Evolutionary conservation across 1,284 basidiomycete genomes (phyloP).

Genomic region (Puccinia novopanici): DNA sequence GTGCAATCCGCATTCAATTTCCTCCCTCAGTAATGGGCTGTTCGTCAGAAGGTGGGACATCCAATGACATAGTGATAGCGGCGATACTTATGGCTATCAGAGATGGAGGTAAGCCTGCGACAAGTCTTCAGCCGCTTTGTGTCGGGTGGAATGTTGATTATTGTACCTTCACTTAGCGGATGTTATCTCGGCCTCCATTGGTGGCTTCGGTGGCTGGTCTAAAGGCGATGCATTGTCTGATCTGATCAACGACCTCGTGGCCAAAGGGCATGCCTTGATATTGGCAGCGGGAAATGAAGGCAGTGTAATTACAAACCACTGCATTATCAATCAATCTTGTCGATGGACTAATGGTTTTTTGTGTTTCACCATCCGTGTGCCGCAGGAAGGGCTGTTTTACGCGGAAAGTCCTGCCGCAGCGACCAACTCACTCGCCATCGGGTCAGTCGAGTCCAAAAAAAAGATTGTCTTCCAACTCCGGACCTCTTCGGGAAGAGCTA

Average conservation of each 20-base stretch:
- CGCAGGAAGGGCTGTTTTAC: conserved; percentile 16
- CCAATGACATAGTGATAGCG: conserved; percentile 32
- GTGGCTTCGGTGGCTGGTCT: conserved; percentile 37
- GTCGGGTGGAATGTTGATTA: neutral
- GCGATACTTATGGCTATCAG: conserved; percentile 29
- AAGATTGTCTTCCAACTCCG: neutral
- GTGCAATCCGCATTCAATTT: neutral
- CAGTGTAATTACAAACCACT: neutral
- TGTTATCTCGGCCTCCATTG: conserved; percentile 38
- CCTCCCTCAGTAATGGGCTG: conserved; percentile 15
- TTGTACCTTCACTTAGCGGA: conserved; percentile 27
- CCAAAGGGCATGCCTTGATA: neutral
- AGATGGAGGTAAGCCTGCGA: conserved; percentile 26
- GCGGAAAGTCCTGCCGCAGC: conserved; percentile 23
- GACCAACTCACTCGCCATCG: conserved; percentile 31
- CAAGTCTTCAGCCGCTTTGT: neutral
- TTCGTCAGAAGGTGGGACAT: neutral
- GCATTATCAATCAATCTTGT: neutral
- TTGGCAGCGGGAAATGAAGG: conserved; percentile 49
- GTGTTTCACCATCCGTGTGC: neutral
- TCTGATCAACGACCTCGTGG: conserved; percentile 18
- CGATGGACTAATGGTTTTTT: neutral
- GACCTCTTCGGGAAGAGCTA: conserved; percentile 11
- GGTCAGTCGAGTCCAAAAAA: conserved; percentile 27
- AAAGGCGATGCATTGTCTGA: conserved; percentile 21